Evolutionary conservation across 495 filamentous ascomycete species (phyloP).

Genomic region (Trichoderma asperelloides): DNA sequence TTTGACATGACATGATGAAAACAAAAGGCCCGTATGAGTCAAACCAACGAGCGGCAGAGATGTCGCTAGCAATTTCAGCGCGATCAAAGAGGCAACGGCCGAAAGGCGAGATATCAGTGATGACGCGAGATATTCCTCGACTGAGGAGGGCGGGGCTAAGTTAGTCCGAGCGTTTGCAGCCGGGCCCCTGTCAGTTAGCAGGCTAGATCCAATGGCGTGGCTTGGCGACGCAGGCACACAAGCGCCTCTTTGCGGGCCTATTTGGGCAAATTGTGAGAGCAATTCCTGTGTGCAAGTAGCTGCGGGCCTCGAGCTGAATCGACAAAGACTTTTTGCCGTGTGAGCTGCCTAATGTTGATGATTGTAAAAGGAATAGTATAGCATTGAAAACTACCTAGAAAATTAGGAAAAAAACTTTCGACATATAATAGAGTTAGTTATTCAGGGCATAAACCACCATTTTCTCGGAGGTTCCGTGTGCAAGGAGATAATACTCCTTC

Average conservation of each 20-base stretch:
- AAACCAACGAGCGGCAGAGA: not conserved
- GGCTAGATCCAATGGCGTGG: not conserved
- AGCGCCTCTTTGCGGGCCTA: not conserved
- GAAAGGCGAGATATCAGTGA: not conserved
- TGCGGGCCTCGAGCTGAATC: too few relatives aligned
- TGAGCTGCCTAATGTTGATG: too few relatives aligned
- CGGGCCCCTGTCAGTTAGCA: not conserved
- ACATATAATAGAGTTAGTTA: too few relatives aligned
- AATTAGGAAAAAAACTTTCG: too few relatives aligned
- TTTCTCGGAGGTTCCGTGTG: not conserved
- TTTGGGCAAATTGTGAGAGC: too few relatives aligned
- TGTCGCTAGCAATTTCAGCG: not conserved
- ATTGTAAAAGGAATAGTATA: too few relatives aligned
- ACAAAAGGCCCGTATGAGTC: constrained; percentile 2
- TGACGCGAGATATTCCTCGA: not conserved
- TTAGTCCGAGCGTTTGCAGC: not conserved
- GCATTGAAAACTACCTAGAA: too few relatives aligned
- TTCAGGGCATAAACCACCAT: too few relatives aligned
- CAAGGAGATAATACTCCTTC: not conserved
- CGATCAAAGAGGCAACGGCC: constrained; percentile 6
- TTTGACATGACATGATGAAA: not conserved
- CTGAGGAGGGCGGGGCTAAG: not conserved
- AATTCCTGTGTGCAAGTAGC: too few relatives aligned
- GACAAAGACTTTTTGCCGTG: too few relatives aligned
- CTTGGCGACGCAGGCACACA: constrained; percentile 5